Evolutionary conservation across 306 rosid genomes (phyloP), one percentile per base, ranked within the genome.

Genomic region (Sicyos baderoa): DNA sequence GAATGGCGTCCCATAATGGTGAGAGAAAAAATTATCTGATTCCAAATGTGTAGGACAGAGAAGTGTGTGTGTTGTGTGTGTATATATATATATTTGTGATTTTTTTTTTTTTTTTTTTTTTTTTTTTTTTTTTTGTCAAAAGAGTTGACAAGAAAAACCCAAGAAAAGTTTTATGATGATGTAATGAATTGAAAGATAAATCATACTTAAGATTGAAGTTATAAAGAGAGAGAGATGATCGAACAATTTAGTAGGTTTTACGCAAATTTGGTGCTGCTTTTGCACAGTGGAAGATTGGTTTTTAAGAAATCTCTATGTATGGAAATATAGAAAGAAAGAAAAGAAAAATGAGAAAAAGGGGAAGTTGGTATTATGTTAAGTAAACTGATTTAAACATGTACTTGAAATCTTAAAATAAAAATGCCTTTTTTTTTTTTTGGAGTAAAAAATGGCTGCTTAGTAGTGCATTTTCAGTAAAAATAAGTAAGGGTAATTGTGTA

Each of bases 161-260:
- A 78, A 74, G 54, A 74, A 80, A 72, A 82, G 75, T 35, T 74
- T 76, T 80, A 62, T 74, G 77, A 76, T 81, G 82, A 86, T 88
- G 84, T 84, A 79, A 84, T 81, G 78, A 83, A 74, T 47, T 47
- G 78, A 73, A 78, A 72, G 54, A 80, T 75, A 76, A 68, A 81
- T 87, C 86, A 87, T 88, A 85, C 97, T 91, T 91, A 87, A 87
- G 77, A 81, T 82, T 84, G 81, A 91, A 89, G 97, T 87, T 78
- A 88, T 8, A 9, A 3, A 78, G 66, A 47, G 60, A 18, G 57
- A 37, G 85, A 81, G 87, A 86, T 83, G 85, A 86, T 82, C 87
- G 86, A 84, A 86, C 87, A 87, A 88, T 89, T 91, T 87, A 91
- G 97, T 91, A 90, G 96, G 75, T 79, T 91, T 89, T 89, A 91